Base-by-base conservation (phyloP, 2,329 filamentous ascomycete genomes). In the Colletotrichum sp. region DNA sequence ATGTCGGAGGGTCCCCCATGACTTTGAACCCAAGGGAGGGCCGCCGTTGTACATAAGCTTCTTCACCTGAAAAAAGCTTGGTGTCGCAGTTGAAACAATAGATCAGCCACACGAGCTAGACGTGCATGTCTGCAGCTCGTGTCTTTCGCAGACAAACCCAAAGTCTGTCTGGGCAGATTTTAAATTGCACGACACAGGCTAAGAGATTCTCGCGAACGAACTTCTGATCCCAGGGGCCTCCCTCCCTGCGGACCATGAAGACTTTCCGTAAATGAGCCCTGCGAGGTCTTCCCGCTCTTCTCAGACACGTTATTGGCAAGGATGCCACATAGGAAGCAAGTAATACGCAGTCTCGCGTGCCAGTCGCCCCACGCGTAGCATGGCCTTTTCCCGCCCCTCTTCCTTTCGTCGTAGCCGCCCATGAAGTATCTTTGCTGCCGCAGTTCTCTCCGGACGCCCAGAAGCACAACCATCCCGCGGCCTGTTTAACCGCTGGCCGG, bases 1-100 rank as follows among this genome's bases (percentile, higher is more conserved):
- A 52, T 52, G n/a, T 52, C 44, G 44, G 44, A 52, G 44, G 44
- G 26, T 21, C 30, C 59, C 28, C 18, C 59, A 32, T 32, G 57
- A 62, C 57, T 62, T 30, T 59, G 34, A n/a, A 30, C 36, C 3
- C 12, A 44, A 52, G 30, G 15, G 39, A 69, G 66, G 66, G 66
- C 44, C n/a, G 66, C 6, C 36, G 28, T 10, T 21, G 34, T 64
- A 70, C 68, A 70, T 60, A 65, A 69, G 74, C 44, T 74, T 74
- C 70, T 64, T 57, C 44, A 49, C 32, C 69, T 59, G 65, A 71
- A 57, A 65, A 74, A 76, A 69, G 74, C 49, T 65, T 69, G 36
- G 64, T 21, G 44, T 55, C 59, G 21, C n/a, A 30, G 18, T 65
- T 69, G 44, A 69, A 76, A 76, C 73, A 68, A 68, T 68, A 57